phyloP scores from a whole-genome alignment of 2,329 filamentous ascomycete genomes.

The Paramyrothecium sp. region DNA sequence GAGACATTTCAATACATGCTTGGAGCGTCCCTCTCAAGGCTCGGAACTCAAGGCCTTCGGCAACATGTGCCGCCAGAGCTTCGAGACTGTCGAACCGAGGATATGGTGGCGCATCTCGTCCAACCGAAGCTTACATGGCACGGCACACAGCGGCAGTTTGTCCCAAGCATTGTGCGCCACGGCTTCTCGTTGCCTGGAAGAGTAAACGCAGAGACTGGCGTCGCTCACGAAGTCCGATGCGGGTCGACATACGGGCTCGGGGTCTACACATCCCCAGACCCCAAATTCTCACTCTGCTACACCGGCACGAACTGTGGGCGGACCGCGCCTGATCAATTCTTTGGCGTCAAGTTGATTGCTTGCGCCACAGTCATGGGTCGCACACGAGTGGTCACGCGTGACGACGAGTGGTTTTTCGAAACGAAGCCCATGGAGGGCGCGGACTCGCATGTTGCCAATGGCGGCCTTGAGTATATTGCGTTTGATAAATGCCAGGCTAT shows the following conservation, averaged over 20 bases:
- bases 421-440: constrained; percentile 21
- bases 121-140: constrained; percentile 38
- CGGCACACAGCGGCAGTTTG: constrained; percentile 30
- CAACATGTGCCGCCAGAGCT: not conserved
- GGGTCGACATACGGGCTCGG: constrained; percentile 38
- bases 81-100: constrained; percentile 14
- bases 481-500: constrained; percentile 41
- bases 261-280: constrained; percentile 42
- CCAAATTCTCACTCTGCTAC: constrained; percentile 36
- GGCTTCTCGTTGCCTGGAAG: constrained; percentile 37
- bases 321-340: constrained; percentile 27
- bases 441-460: constrained; percentile 37
- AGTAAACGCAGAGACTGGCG: not conserved
- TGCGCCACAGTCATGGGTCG: constrained; percentile 46
- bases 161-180: constrained; percentile 41
- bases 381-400: constrained; percentile 22
- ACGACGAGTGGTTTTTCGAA: constrained; percentile 24
- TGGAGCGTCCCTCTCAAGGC: constrained; percentile 15
- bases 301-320: constrained; percentile 21
- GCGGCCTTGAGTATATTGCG: constrained; percentile 38
- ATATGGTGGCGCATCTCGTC: constrained; percentile 32
- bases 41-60: constrained; percentile 7
- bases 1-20: constrained; percentile 21
- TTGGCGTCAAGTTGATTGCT: constrained; percentile 39
- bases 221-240: constrained; percentile 15